A percentile compares a stretch with the other conserved stretches of the same genome.
These are phyloP conservation scores for Fusarium denticulatum DNA, from an alignment of 2,329 filamentous ascomycete genomes.

Conservation along the genomic window DNA sequence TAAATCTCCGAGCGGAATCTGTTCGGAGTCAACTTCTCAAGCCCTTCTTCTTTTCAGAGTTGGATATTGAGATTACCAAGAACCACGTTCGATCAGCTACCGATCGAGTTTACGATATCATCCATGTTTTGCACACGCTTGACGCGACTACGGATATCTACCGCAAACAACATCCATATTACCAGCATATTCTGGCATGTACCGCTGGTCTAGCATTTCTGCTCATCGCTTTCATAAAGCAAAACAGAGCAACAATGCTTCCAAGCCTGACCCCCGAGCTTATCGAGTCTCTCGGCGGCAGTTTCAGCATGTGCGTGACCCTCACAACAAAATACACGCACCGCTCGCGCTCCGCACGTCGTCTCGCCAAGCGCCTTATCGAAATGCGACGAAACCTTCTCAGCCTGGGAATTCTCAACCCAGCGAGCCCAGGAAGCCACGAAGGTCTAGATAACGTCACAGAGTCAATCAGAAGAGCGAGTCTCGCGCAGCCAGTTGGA, in stretches of 20 bases:
- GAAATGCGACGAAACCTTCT: slow-evolving; percentile 22
- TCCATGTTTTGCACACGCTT: slow-evolving; percentile 12
- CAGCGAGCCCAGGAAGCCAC: not conserved
- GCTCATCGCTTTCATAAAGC: slow-evolving; percentile 26
- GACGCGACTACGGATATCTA: slow-evolving; percentile 22
- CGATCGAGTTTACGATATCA: slow-evolving; percentile 23
- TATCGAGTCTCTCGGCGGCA: slow-evolving; percentile 12
- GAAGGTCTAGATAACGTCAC: slow-evolving; percentile 15
- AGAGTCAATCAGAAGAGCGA: slow-evolving; percentile 11
- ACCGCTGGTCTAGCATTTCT: slow-evolving; percentile 22
- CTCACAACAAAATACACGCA: slow-evolving; percentile 20
- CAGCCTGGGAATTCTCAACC: slow-evolving; percentile 5
- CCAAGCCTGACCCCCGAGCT: slow-evolving; percentile 10
- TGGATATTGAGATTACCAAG: slow-evolving; percentile 19
- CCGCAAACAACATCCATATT: slow-evolving; percentile 23
- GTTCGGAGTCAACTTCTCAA: slow-evolving; percentile 24
- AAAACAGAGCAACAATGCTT: slow-evolving; percentile 16
- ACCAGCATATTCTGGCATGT: slow-evolving; percentile 23
- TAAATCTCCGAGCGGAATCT: slow-evolving; percentile 26
- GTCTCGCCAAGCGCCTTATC: slow-evolving; percentile 13
- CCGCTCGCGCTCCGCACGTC: slow-evolving; percentile 8
- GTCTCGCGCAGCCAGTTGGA: not conserved
- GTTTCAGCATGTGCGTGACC: slow-evolving; percentile 22
- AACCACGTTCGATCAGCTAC: slow-evolving; percentile 19
- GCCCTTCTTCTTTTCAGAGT: slow-evolving; percentile 27